Evolutionary conservation across 2,329 filamentous ascomycete species (phyloP), one percentile per base, ranked within the genome.

Genomic region (Exophiala calicioides): DNA sequence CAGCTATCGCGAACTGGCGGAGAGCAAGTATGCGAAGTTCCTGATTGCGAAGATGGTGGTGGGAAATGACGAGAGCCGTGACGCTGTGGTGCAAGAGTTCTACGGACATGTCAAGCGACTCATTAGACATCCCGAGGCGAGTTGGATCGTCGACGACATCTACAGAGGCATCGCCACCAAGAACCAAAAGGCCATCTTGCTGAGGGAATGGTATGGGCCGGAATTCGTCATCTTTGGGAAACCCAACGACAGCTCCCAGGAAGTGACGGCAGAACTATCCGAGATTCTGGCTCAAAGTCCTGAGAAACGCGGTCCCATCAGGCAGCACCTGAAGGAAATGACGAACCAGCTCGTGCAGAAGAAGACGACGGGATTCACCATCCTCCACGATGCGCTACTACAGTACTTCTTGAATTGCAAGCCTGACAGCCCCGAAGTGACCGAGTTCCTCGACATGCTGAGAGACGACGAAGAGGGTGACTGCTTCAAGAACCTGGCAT

Each of bases 1-100:
- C 13, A 85, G 85, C 58, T 95, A 94, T 67, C 80, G 82, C 32
- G 81, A 87, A 58, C 74, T 98, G 58, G 90, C 90, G 2, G 90
- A 97, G 75, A 95, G 90, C 72, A 87, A 86, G 68, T 98, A 98
- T 65, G 91, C 91, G 62, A 98, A 98, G 72, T 98, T 97, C 68
- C 70, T 98, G 62, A 89, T 98, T 51, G 93, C 89, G 58, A 98
- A 98, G 72, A 78, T 98, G 62, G 80, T 98, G 56, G 86, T 94
- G n/a, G 88, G 95, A 64, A 89, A 90, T 52, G 89, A 96, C 64
- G 87, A 91, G 68, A 89, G 94, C 55, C 81, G 90, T 61, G 87
- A 95, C 64, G 71, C 94, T 57, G 88, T 98, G 60, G 84, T 98
- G 9, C 85, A 88, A 32, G 90, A 98, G 67, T 97, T 98, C 71